Base-by-base conservation (phyloP, 108 stramenopile genomes). In the Aurantiochytrium sp. region DNA sequence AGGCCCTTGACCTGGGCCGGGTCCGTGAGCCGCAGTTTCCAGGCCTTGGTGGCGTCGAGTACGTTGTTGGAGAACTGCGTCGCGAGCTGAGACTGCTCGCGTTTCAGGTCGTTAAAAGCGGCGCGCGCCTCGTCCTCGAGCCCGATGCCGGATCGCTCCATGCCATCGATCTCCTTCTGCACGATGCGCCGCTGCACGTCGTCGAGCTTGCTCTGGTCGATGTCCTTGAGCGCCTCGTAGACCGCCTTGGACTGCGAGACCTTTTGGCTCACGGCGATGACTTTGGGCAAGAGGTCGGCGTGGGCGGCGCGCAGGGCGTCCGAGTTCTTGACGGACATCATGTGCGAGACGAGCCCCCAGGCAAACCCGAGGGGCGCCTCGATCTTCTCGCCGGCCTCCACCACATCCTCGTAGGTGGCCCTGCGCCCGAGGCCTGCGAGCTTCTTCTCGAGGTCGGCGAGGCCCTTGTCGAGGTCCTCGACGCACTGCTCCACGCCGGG, bases 281-380 rank as follows among this genome's bases (percentile, higher is more conserved):
- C 95, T 73, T 95, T 94, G 37, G 96, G 95, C 88, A 98, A 97
- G 87, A 96, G 95, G 45, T 90, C 90, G 90, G 97, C 96, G 90
- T 99, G 97, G 45, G 95, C 97, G 55, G 92, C 90, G 4, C 98
- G 93, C n/a, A 99, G 90, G 54, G 95, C 96, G 32, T 97, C 97
- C 10, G 93, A 92, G 91, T 98, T 97, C 93, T 97, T 97, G 45
- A 99, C 98, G 2, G 97, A 97, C 69, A 96, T 97, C 73, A 99
- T 93, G 91, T 99, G 98, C 34, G 95, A 94, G 36, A 97, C 97
- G n/a, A 99, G 95, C 21, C 97, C 97, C 98, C 98, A 99, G 4
- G 93, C 95, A 88, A 93, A 98, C 34, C 94, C 87, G 52, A 93
- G 87, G 27, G 91, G 89, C 17, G 89, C 89, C 22, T 85, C 65